phyloP scores from a whole-genome alignment of 345 rosid species.

The Lepidium didymum region DNA sequence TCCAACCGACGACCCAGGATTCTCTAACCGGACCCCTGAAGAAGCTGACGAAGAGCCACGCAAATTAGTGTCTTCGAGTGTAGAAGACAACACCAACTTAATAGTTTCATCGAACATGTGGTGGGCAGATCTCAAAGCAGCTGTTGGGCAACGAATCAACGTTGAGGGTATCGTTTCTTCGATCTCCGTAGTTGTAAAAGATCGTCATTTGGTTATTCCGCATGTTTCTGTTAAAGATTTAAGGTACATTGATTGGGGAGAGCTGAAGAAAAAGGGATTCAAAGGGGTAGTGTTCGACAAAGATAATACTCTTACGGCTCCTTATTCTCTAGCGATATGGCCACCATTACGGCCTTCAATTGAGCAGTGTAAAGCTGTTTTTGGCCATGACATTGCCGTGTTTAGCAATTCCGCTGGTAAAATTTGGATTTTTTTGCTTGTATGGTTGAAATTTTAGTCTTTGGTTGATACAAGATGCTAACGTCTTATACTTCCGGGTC shows the following conservation, averaged over 20 bases:
- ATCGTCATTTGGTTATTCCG: slow-evolving; percentile 71
- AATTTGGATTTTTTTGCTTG: neutral
- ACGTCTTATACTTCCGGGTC: neutral
- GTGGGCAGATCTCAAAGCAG: slow-evolving; percentile 91
- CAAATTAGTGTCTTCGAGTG: neutral
- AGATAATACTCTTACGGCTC: slow-evolving; percentile 90
- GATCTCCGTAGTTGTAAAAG: slow-evolving; percentile 41
- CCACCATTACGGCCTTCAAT: slow-evolving; percentile 55
- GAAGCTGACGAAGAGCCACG: slow-evolving; percentile 20
- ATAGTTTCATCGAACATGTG: slow-evolving; percentile 72
- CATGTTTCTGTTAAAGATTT: slow-evolving; percentile 70
- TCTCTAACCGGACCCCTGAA: slow-evolving; percentile 31
- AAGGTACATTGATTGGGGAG: slow-evolving; percentile 76
- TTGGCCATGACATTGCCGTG: slow-evolving; percentile 75
- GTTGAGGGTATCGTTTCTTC: slow-evolving; percentile 78
- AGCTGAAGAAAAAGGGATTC: slow-evolving; percentile 70
- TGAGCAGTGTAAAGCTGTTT: slow-evolving; percentile 68
- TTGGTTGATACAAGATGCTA: neutral
- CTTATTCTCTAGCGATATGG: slow-evolving; percentile 77
- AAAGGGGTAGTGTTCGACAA: slow-evolving; percentile 94
- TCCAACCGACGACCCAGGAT: slow-evolving; percentile 17
- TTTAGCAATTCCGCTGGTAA: slow-evolving; percentile 97
- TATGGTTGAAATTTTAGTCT: neutral
- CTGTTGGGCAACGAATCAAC: slow-evolving; percentile 82
- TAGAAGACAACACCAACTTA: neutral